phyloP scores from a whole-genome alignment of 2,329 filamentous ascomycete species.

The Monosporascus sp. region DNA sequence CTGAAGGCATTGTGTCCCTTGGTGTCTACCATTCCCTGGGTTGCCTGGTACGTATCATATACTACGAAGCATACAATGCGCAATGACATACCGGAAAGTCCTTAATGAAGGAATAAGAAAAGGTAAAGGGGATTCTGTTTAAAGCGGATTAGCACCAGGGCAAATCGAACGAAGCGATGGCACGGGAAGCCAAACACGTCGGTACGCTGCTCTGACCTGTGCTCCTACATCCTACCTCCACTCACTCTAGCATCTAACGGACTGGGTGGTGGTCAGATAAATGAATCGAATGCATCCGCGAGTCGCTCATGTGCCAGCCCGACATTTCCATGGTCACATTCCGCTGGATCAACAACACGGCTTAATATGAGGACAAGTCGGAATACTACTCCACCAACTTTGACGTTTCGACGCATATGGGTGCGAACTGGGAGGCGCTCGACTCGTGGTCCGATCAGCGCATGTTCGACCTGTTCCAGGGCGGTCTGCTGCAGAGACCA shows the following conservation, averaged over 20 bases:
- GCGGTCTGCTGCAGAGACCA: constrained; percentile 4
- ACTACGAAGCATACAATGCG: no score
- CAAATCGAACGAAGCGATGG: constrained; percentile 2
- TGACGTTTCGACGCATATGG: constrained; percentile 4
- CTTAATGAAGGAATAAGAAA: not conserved
- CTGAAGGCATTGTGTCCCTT: constrained; percentile 4
- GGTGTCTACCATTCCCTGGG: constrained; percentile 5
- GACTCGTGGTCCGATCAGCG: constrained; percentile 4
- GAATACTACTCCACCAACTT: constrained; percentile 7
- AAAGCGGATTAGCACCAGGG: constrained; percentile 4
- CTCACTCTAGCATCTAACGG: no score
- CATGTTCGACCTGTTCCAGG: constrained; percentile 4
- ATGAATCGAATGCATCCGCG: constrained; percentile 7
- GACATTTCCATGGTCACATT: constrained; percentile 6
- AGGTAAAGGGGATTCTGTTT: constrained; percentile 5
- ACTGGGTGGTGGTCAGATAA: not conserved
- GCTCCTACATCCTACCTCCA: no score
- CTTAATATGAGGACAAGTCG: constrained; percentile 4
- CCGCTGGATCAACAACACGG: constrained; percentile 9
- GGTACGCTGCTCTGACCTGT: not conserved
- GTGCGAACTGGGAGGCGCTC: constrained; percentile 5
- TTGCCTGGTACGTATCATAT: constrained; percentile 1
- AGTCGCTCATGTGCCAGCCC: constrained; percentile 7
- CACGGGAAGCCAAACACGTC: constrained; percentile 3
- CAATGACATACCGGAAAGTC: no score